Conservation (phyloP, 139 green algal genomes). For the Chlorella vulgaris region DNA sequence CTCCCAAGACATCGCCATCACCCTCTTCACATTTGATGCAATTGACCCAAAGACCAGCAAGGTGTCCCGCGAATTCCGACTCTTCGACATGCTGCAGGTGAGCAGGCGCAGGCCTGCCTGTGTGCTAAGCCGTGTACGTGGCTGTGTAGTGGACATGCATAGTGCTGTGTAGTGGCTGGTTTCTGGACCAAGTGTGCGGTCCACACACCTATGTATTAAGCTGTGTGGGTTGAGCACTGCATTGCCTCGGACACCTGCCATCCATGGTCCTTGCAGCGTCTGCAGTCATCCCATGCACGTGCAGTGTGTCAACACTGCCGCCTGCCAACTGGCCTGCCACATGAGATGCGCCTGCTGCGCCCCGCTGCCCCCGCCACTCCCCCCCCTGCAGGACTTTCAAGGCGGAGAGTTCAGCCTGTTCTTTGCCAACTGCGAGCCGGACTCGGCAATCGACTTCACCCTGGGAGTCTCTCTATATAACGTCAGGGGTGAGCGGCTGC, state of each 20-base stretch:
- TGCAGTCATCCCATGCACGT: too few species aligned
- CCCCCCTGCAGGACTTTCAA: conserved; percentile 35
- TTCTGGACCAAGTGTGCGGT: too few species aligned
- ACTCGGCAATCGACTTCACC: conserved; percentile 76
- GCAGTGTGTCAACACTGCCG: too few species aligned
- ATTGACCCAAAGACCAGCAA: conserved; percentile 32
- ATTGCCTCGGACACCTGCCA: too few species aligned
- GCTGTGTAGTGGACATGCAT: too few species aligned
- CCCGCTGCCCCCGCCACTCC: background rate
- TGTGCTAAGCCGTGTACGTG: too few species aligned
- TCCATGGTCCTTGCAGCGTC: too few species aligned
- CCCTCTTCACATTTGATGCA: conserved; percentile 64
- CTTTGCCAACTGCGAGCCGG: conserved; percentile 89
- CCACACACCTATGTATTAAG: too few species aligned
- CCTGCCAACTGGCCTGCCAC: too few species aligned
- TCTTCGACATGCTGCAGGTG: conserved; percentile 33
- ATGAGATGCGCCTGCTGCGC: background rate
- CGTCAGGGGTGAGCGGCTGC: conserved; percentile 31
- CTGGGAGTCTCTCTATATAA: conserved; percentile 84
- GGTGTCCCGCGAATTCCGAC: conserved; percentile 20
- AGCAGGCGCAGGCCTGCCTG: background rate
- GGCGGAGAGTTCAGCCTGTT: conserved; percentile 83
- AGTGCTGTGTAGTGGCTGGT: too few species aligned
- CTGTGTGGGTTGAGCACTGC: too few species aligned
- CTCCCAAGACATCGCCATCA: conserved; percentile 52